A percentile compares a stretch with the other conserved stretches of the same genome.
These are phyloP conservation scores for Serendipita sp. DNA, from an alignment of 1,284 basidiomycete genomes.

Conservation along the genomic window DNA sequence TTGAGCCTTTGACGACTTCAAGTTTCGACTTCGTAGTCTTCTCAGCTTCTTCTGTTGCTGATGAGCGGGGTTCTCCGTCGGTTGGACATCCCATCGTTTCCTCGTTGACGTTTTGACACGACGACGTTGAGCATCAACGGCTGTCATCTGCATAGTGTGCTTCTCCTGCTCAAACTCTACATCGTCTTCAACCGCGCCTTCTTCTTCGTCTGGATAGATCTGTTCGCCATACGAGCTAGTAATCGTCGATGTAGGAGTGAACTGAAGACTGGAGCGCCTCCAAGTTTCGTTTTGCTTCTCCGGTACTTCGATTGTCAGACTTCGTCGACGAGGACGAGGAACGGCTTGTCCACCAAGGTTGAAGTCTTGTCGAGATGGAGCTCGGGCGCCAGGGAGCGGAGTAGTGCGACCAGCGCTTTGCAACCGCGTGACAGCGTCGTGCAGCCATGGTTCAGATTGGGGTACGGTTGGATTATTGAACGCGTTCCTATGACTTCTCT, in stretches of 20 bases:
- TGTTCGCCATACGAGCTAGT: conserved; percentile 17
- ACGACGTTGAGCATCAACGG: conserved; percentile 21
- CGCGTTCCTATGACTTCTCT: neutral
- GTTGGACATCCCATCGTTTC: conserved; percentile 19
- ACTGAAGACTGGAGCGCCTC: conserved; percentile 42
- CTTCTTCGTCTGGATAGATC: conserved; percentile 5
- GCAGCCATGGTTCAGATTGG: conserved; percentile 48
- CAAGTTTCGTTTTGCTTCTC: neutral
- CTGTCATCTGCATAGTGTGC: conserved; percentile 26
- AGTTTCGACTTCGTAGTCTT: neutral
- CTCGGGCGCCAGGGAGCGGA: neutral
- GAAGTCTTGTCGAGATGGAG: neutral
- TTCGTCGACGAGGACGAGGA: neutral
- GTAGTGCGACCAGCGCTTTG: neutral
- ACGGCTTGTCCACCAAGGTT: neutral
- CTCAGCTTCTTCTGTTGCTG: neutral
- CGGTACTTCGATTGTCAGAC: conserved; percentile 5
- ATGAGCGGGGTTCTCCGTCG: neutral
- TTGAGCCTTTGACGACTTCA: neutral
- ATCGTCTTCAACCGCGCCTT: conserved; percentile 22
- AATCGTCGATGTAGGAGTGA: conserved; percentile 42
- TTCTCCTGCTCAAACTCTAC: conserved; percentile 33
- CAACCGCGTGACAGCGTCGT: conserved; percentile 41
- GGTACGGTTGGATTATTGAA: conserved; percentile 5
- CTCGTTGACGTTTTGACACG: conserved; percentile 16